Evolutionary conservation across 345 rosid genomes (phyloP).

Genomic region (Diplotaxis tenuifolia): DNA sequence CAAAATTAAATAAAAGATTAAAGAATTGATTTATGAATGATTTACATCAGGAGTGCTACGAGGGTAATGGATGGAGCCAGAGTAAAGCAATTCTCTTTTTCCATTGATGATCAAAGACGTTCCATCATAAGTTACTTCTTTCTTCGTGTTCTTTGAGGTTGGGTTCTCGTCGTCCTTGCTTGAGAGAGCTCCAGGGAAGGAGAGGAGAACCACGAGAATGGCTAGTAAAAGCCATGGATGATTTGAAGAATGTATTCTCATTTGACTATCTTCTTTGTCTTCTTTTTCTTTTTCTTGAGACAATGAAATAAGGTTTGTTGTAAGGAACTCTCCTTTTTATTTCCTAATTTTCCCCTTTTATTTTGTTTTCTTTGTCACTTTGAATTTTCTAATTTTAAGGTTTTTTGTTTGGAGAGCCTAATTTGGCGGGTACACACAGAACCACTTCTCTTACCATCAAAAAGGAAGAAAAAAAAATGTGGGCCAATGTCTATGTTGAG

Average conservation of each 20-base stretch:
- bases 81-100: constrained; percentile 36
- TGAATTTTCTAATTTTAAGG: constrained; percentile 26
- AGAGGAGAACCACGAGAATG: constrained; percentile 28
- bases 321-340: constrained; percentile 23
- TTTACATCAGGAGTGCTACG: constrained; percentile 44
- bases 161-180: neutral
- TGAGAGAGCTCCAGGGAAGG: constrained; percentile 21
- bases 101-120: constrained; percentile 41
- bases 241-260: constrained; percentile 27
- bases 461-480: neutral
- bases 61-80: constrained; percentile 46
- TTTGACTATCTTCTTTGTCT: constrained; percentile 5
- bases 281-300: constrained; percentile 7
- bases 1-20: neutral
- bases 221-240: constrained; percentile 32
- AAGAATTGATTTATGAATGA: neutral
- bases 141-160: constrained; percentile 9
- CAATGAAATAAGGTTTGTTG: constrained; percentile 25
- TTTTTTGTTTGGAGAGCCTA: constrained; percentile 25
- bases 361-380: constrained; percentile 16
- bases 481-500: constrained; percentile 4
- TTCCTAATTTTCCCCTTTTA: neutral
- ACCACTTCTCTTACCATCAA: constrained; percentile 7
- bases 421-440: constrained; percentile 34
- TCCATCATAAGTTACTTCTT: constrained; percentile 43